A percentile compares a stretch with the other conserved stretches of the same genome.
These are phyloP conservation scores for Tylopilus rubrobrunneus DNA, from an alignment of 768 basidiomycete species.

Conservation along the genomic window DNA sequence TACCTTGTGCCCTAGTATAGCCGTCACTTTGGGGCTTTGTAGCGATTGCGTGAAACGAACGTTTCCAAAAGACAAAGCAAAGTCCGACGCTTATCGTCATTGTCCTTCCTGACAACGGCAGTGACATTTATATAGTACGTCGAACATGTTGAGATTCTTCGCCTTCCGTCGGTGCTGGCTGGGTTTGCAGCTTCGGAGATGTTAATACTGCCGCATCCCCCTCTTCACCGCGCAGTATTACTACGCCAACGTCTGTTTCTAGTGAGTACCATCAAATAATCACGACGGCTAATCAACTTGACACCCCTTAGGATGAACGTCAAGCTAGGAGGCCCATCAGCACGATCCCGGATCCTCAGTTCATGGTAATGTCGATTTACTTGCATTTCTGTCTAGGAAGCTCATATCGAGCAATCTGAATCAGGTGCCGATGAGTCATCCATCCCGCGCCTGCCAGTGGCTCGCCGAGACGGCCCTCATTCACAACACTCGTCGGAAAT, in stretches of 20 bases:
- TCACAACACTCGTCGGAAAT: slow-evolving; percentile 75
- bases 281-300: background rate
- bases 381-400: background rate
- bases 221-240: slow-evolving; percentile 47
- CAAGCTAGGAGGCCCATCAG: slow-evolving; percentile 84
- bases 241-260: slow-evolving; percentile 77
- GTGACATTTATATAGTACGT: slow-evolving; percentile 77
- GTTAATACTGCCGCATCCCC: slow-evolving; percentile 35
- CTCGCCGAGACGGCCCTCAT: slow-evolving; percentile 78
- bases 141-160: background rate
- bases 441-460: slow-evolving; percentile 87
- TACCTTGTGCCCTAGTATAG: too few species aligned
- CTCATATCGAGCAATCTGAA: slow-evolving; percentile 7
- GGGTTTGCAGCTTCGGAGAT: slow-evolving; percentile 62
- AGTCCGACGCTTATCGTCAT: slow-evolving; percentile 61
- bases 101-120: slow-evolving; percentile 68
- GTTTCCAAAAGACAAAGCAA: slow-evolving; percentile 35
- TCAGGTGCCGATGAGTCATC: slow-evolving; percentile 77
- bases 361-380: slow-evolving; percentile 43
- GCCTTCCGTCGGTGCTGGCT: slow-evolving; percentile 1
- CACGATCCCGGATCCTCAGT: slow-evolving; percentile 65
- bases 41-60: slow-evolving; percentile 50
- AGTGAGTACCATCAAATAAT: slow-evolving; percentile 42
- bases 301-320: slow-evolving; percentile 61
- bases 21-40: background rate